Base-by-base conservation (phyloP, 2,329 filamentous ascomycete species). In the Talaromyces sp. region DNA sequence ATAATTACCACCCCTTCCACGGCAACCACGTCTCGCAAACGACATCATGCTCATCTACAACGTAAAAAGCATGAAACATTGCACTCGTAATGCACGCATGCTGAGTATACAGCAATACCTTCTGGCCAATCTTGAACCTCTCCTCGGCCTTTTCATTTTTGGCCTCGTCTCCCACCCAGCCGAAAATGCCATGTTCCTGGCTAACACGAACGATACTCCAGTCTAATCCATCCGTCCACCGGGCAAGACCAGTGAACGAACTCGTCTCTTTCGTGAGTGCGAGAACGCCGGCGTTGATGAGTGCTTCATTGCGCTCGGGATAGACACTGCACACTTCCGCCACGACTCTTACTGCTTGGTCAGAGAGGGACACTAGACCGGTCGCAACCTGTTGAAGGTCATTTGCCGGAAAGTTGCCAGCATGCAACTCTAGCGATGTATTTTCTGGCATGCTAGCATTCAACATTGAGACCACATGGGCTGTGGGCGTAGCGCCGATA, bases 351-450 rank as follows among this genome's bases (percentile, higher is more conserved):
- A 74, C 69, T 2, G 77, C 75, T 38, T 76, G 75, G 31, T 76
- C 72, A 1, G 68, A 64, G 19, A 73, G 64, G 0, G 54, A 51
- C 15, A 79, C 73, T 5, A 78, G 66, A 0, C 73, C 73, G 0
- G 77, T 79, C 1, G 75, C 76, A 2, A 79, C 73, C 61, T 79
- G 77, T 43, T 79, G 77, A 17, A 79, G 76, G 43, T 79, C 77
- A n/a, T 78, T 77, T 36, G 71, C 71, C 2, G 76, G 75, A 58
- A 77, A 79, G 65, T 79, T 63, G 69, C 74, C 77, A 10, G 77
- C 77, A 40, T 79, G 77, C 2, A 79, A 67, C 67, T 79, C 77
- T 1, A 79, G 61, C n/a, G 71, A 73, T 19, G 62, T 27, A 15
- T 67, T 67, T 19, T 36, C 31, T 4, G 61, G 64, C 5, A 79